These are phyloP conservation scores for Fusarium veterinarium DNA, from an alignment of 2,329 filamentous ascomycete genomes.

Conservation along the genomic window DNA sequence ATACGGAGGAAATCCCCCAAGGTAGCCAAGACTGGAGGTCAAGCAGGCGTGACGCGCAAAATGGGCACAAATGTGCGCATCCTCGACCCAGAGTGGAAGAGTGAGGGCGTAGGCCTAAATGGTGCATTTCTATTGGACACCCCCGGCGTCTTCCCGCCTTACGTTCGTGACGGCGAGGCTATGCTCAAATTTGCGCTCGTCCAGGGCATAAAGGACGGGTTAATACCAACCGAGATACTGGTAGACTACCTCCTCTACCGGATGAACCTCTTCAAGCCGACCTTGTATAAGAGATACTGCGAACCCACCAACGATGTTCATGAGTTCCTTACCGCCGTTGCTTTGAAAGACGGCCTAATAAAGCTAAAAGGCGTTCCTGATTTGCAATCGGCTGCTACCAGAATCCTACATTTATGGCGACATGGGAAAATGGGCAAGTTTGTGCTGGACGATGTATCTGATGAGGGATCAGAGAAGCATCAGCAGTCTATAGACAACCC, in stretches of 20 bases:
- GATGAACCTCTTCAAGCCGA: constrained; percentile 76
- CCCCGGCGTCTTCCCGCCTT: constrained; percentile 94
- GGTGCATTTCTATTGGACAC: constrained; percentile 91
- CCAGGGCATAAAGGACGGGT: constrained; percentile 88
- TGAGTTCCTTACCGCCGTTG: constrained; percentile 77
- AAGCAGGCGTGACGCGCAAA: constrained; percentile 91
- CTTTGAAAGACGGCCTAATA: constrained; percentile 79
- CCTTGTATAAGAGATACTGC: constrained; percentile 70
- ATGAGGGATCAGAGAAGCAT: constrained; percentile 65
- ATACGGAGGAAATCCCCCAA: constrained; percentile 64
- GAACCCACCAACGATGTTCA: constrained; percentile 86
- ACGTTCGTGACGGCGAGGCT: constrained; percentile 82
- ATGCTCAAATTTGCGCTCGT: constrained; percentile 97
- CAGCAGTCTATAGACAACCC: constrained; percentile 60
- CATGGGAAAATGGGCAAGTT: constrained; percentile 80
- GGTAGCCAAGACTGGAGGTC: constrained; percentile 83
- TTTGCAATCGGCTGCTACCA: constrained; percentile 78
- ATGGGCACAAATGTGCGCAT: constrained; percentile 87
- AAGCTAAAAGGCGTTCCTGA: constrained; percentile 78
- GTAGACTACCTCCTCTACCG: constrained; percentile 92
- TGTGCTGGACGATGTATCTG: constrained; percentile 79
- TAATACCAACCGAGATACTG: constrained; percentile 80
- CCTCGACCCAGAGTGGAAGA: constrained; percentile 55
- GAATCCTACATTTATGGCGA: constrained; percentile 86
- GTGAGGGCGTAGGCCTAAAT: constrained; percentile 56